Conservation (phyloP, 78 protist species). For the Dictyostelium brefeldianum region DNA sequence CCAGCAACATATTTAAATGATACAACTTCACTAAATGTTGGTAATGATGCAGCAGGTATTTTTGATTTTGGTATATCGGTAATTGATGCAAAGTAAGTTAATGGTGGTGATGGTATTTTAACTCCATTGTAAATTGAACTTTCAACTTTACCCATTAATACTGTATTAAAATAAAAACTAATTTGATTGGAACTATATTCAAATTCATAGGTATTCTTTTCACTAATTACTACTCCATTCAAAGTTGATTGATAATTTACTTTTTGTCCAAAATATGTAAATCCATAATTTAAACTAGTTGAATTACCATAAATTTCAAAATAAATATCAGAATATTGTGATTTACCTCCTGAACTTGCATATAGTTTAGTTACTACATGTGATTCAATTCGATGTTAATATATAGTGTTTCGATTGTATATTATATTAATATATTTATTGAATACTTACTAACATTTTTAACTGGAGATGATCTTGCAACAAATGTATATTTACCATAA, state of each 20-base stretch:
- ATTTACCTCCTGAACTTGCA: neutral
- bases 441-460: constrained; percentile 34
- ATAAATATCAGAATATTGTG: constrained; percentile 16
- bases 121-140: neutral
- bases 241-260: neutral
- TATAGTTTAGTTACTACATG: constrained; percentile 9
- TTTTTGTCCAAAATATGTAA: neutral
- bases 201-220: neutral
- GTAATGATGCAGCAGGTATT: neutral
- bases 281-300: neutral
- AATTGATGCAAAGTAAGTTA: neutral
- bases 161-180: neutral
- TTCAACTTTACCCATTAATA: neutral
- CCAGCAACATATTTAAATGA: neutral
- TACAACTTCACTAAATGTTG: neutral
- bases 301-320: constrained; percentile 10
- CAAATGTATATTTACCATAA: constrained; percentile 1
- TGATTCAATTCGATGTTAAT: too few relatives aligned
- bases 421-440: neutral
- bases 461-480: neutral
- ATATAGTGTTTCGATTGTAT: too few relatives aligned
- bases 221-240: neutral
- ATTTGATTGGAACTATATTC: neutral
- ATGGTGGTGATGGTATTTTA: constrained; percentile 8
- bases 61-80: neutral